A percentile compares a stretch with the other conserved stretches of the same genome.
Evolutionary conservation across 2,329 filamentous ascomycete species (phyloP).

Genomic region (Fusarium subglutinans): DNA sequence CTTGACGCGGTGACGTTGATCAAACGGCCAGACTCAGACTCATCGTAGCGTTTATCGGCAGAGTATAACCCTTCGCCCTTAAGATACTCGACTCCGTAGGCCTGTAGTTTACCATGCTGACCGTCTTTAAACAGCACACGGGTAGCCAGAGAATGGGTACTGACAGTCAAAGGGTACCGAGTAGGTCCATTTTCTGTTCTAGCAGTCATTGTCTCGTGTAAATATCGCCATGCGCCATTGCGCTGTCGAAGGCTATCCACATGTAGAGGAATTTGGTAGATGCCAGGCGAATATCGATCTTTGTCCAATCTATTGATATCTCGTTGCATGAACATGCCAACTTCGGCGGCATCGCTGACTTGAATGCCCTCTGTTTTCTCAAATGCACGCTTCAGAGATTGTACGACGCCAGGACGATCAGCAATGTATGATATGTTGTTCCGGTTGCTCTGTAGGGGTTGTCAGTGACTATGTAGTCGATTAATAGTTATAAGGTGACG

Average conservation of each 20-base stretch:
- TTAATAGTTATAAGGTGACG: no score
- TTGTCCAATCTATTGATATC: constrained; percentile 43
- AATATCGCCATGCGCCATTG: constrained; percentile 21
- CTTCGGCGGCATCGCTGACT: constrained; percentile 34
- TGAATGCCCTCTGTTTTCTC: constrained; percentile 18
- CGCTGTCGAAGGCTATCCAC: constrained; percentile 26
- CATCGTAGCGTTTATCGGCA: constrained; percentile 46
- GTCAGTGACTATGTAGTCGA: not conserved
- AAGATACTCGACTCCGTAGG: constrained; percentile 47
- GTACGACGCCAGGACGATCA: constrained; percentile 15
- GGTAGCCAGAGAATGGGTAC: constrained; percentile 49
- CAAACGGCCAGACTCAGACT: not conserved
- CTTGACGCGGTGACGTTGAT: constrained; percentile 23
- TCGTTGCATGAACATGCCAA: constrained; percentile 40
- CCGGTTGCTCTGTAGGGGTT: constrained; percentile 18
- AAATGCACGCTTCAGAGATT: constrained; percentile 13
- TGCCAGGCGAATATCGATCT: constrained; percentile 42
- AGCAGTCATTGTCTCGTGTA: constrained; percentile 44
- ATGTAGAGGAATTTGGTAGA: constrained; percentile 45
- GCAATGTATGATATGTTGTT: constrained; percentile 34
- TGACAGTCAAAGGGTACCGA: constrained; percentile 54
- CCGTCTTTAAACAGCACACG: constrained; percentile 46
- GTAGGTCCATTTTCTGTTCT: not conserved
- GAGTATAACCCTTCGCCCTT: constrained; percentile 53
- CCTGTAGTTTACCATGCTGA: constrained; percentile 6